Conservation (phyloP, 495 filamentous ascomycete genomes). For the Xylaria bambusicola region DNA sequence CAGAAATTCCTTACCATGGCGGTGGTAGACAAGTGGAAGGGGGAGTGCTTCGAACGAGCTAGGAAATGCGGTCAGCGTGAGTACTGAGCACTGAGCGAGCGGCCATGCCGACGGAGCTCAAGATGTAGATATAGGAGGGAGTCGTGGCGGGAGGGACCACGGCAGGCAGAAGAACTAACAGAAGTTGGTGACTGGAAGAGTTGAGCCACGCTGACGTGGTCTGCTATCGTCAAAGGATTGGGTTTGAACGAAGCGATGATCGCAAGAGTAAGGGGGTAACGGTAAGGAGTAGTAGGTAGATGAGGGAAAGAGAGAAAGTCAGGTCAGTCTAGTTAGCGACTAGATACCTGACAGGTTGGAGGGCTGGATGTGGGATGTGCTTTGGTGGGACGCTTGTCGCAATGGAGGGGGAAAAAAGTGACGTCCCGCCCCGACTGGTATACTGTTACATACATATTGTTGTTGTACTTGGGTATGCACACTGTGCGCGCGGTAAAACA, state of each 20-base stretch:
- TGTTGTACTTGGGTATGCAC: neutral
- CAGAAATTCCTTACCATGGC: slow-evolving; percentile 19
- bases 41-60: slow-evolving; percentile 7
- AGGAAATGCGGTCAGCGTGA: slow-evolving; percentile 7
- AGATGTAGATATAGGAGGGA: neutral
- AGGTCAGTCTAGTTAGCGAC: slow-evolving; percentile 19
- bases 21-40: neutral
- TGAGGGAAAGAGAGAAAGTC: slow-evolving; percentile 11
- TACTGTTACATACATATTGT: too few relatives aligned
- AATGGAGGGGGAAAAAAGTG: slow-evolving; percentile 35
- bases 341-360: slow-evolving; percentile 26
- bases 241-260: slow-evolving; percentile 12
- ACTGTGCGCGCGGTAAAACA: slow-evolving; percentile 2
- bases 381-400: slow-evolving; percentile 35
- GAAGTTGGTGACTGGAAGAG: slow-evolving; percentile 26
- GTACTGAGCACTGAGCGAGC: neutral
- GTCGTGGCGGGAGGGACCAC: neutral
- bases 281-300: too few relatives aligned
- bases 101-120: neutral
- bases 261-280: slow-evolving; percentile 4
- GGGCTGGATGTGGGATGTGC: slow-evolving; percentile 31
- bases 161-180: slow-evolving; percentile 19
- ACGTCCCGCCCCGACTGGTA: neutral
- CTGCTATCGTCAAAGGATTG: slow-evolving; percentile 8
- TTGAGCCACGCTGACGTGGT: slow-evolving; percentile 19